phyloP scores from a whole-genome alignment of 176 grass and related monocot genomes.

The Lolium multiflorum region DNA sequence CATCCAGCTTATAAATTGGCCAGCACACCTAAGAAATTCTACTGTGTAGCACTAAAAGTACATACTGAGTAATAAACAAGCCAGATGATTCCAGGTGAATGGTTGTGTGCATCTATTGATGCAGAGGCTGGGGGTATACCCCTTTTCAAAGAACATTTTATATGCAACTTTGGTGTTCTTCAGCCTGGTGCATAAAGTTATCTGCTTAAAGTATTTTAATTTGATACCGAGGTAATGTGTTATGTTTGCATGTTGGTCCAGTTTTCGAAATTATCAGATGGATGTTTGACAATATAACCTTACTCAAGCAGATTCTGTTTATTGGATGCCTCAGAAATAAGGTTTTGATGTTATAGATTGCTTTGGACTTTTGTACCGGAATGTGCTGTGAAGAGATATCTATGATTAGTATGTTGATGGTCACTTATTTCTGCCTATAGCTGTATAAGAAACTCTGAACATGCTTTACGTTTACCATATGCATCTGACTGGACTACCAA shows the following conservation, averaged over 20 bases:
- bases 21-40: neutral
- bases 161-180: neutral
- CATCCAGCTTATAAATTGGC: neutral
- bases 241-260: neutral
- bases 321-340: neutral
- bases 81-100: neutral
- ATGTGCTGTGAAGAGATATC: neutral
- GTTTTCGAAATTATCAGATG: neutral
- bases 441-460: neutral
- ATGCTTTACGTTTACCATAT: neutral
- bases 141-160: too few relatives aligned
- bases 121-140: too few relatives aligned
- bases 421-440: neutral
- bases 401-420: neutral
- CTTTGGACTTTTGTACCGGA: neutral
- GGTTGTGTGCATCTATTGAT: neutral
- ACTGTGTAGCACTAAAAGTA: neutral
- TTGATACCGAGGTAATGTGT: neutral
- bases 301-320: neutral
- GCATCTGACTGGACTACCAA: neutral
- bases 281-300: neutral
- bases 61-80: neutral
- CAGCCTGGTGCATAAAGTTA: neutral
- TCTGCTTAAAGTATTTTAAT: neutral
- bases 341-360: slow-evolving; percentile 7